Base-by-base conservation (phyloP, 2,329 filamentous ascomycete species). In the Spiromastix sp. region DNA sequence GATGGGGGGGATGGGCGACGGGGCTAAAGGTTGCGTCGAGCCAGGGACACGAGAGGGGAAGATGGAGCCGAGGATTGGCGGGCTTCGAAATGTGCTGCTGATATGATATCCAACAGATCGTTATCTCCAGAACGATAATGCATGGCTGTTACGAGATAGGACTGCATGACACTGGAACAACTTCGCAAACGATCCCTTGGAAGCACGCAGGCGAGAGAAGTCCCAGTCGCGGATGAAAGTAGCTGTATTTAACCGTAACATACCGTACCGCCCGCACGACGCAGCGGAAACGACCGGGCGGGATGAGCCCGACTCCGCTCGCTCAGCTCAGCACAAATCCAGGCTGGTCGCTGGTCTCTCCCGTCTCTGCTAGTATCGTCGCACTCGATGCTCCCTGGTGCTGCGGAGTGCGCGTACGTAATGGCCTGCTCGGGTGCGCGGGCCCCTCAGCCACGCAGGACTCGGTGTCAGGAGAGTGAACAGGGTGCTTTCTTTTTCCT, bases 281-380 rank as follows among this genome's bases (percentile, higher is more conserved):
- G 18, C 31, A 33, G 31, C 31, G 31, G 31, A 33, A 33, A 17
- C 13, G 20, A 15, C 31, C 31, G 31, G 31, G 31, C 31, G 31
- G 31, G 31, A 33, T 24, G 4, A 25, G 17, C 7, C 12, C 4
- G 5, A 12, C 8, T 11, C 5, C 2, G 13, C 31, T 11, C 16
- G 30, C 27, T 9, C 27, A 15, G 13, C 10, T n/a, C 3, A 11
- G 7, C 3, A 15, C 16, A n/a, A 9, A 11, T 13, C 16, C 27
- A 4, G 10, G 11, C 13, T n/a, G 9, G 9, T 12, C 8, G 13
- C 16, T 4, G 9, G 16, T 15, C 10, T 11, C 5, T 13, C 16
- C 16, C 16, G 27, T 11, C 13, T 29, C 16, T n/a, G 27, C 11
- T 13, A 4, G 12, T 25, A 12, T 10, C 12, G 5, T 25, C 10